phyloP scores from a whole-genome alignment of 179 eudicot species.

The Spinacia oleracea region DNA sequence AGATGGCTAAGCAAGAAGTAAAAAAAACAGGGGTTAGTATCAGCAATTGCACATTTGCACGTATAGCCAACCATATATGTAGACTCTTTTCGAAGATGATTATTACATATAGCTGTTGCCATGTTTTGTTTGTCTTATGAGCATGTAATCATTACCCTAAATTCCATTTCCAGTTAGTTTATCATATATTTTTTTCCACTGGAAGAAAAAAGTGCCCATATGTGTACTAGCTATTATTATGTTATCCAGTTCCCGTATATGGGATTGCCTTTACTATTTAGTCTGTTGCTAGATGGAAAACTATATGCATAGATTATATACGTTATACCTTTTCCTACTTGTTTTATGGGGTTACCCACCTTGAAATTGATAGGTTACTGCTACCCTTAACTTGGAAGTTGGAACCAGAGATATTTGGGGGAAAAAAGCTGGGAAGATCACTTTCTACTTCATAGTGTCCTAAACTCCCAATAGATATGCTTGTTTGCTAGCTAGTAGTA shows the following conservation, averaged over 20 bases:
- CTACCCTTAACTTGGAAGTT: not conserved
- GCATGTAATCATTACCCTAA: not conserved
- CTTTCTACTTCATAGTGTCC: not conserved
- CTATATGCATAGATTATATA: too few species aligned
- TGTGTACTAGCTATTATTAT: not conserved
- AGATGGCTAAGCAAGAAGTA: conserved; percentile 47
- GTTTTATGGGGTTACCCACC: not conserved
- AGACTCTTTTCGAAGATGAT: not conserved
- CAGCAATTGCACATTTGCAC: conserved; percentile 8
- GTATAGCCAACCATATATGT: conserved; percentile 6
- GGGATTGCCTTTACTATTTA: not conserved
- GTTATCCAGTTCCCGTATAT: not conserved
- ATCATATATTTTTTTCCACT: not conserved
- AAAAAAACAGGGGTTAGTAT: conserved; percentile 48
- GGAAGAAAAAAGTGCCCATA: not conserved
- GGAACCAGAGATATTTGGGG: too few species aligned
- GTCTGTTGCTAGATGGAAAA: not conserved
- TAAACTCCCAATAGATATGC: too few species aligned
- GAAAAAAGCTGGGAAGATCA: not conserved
- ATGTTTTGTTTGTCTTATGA: not conserved
- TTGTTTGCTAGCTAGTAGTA: too few species aligned
- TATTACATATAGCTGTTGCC: not conserved
- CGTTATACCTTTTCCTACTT: too few species aligned
- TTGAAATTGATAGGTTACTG: not conserved
- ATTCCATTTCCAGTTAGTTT: not conserved